Percentiles rank a stretch among this genome's conserved stretches.
Evolutionary conservation across 306 rosid genomes (phyloP).

Genomic region (Dalbergia oliveri): DNA sequence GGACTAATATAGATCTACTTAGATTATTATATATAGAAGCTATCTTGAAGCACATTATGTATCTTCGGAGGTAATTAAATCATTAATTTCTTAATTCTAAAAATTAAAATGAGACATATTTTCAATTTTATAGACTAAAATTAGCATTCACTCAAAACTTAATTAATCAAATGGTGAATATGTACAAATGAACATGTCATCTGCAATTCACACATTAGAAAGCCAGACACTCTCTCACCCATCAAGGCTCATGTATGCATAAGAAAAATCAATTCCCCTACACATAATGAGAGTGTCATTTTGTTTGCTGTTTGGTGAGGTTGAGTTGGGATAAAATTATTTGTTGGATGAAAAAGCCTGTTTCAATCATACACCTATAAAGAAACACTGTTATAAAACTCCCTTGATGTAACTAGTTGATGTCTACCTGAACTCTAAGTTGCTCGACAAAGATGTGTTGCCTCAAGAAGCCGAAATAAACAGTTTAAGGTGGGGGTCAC

Average conservation of each 20-base stretch:
- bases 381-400: conserved; percentile 36
- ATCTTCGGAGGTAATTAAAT: too few species aligned
- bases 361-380: conserved; percentile 48
- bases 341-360: conserved; percentile 37
- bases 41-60: too few species aligned
- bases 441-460: conserved; percentile 36
- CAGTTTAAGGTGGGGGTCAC: conserved; percentile 43
- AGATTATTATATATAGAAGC: too few species aligned
- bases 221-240: background rate
- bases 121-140: too few species aligned
- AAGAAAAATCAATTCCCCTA: conserved; percentile 30
- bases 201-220: background rate
- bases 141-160: too few species aligned
- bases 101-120: too few species aligned
- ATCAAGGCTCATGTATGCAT: conserved; percentile 26
- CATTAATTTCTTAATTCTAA: too few species aligned
- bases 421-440: conserved; percentile 27
- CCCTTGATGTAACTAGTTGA: conserved; percentile 43
- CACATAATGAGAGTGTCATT: conserved; percentile 42
- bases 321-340: conserved; percentile 5
- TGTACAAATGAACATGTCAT: too few species aligned
- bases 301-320: conserved; percentile 51
- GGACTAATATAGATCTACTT: too few species aligned
- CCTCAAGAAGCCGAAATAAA: conserved; percentile 36
- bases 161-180: too few species aligned